phyloP scores from a whole-genome alignment of 2,329 filamentous ascomycete species.

The Aspergillus chevalieri region DNA sequence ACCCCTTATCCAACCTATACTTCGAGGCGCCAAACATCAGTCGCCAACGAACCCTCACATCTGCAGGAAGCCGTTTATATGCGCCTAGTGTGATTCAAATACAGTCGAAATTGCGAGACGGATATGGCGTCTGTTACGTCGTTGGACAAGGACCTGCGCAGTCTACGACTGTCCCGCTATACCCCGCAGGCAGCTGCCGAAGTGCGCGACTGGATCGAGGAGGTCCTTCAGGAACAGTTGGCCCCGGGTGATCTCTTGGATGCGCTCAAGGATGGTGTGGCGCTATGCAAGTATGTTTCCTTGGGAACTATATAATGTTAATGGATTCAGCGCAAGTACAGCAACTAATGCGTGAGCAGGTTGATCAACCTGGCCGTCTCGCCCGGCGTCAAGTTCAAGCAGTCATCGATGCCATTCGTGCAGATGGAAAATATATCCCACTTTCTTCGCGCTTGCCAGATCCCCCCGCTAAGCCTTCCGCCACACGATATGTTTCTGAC shows the following conservation, averaged over 20 bases:
- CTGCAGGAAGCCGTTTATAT: background rate
- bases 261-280: slow-evolving; percentile 80
- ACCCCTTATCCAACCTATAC: background rate
- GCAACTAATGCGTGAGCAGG: slow-evolving; percentile 42
- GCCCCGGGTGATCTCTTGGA: slow-evolving; percentile 72
- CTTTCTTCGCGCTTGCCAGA: slow-evolving; percentile 83
- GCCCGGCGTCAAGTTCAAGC: slow-evolving; percentile 81
- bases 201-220: slow-evolving; percentile 78
- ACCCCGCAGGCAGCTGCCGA: slow-evolving; percentile 86
- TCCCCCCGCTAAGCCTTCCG: slow-evolving; percentile 75
- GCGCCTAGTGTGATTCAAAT: background rate
- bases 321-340: background rate
- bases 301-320: too few relatives aligned
- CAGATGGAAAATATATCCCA: slow-evolving; percentile 99
- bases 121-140: slow-evolving; percentile 88
- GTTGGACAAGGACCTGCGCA: slow-evolving; percentile 91
- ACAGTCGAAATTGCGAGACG: slow-evolving; percentile 1
- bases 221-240: slow-evolving; percentile 66
- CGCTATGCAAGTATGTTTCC: slow-evolving; percentile 73
- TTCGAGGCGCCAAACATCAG: background rate
- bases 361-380: slow-evolving; percentile 75
- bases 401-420: slow-evolving; percentile 92
- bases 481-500: slow-evolving; percentile 95
- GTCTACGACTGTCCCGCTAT: slow-evolving; percentile 85
- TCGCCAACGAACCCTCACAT: background rate